phyloP scores from a whole-genome alignment of 2,329 filamentous ascomycete genomes.

The Fusarium udum region DNA sequence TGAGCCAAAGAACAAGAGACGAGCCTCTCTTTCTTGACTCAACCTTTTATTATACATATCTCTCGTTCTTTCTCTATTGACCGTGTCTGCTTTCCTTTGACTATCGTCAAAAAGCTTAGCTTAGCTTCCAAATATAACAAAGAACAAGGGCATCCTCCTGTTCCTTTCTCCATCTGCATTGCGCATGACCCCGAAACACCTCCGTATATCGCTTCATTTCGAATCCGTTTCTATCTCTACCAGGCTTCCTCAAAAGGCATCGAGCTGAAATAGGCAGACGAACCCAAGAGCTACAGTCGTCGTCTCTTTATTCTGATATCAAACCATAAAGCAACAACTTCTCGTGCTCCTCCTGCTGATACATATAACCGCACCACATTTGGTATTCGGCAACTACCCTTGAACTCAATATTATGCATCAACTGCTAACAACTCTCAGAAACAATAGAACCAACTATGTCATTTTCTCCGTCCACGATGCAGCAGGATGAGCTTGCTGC shows the following conservation, averaged over 20 bases:
- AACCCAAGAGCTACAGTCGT: neutral
- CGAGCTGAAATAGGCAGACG: slow-evolving; percentile 6
- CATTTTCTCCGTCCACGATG: slow-evolving; percentile 57
- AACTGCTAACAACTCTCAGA: slow-evolving; percentile 22
- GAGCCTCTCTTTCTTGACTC: slow-evolving; percentile 1
- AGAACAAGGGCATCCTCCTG: slow-evolving; percentile 17
- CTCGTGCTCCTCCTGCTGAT: neutral
- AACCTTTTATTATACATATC: slow-evolving; percentile 8
- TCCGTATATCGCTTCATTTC: slow-evolving; percentile 33
- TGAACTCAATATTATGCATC: neutral
- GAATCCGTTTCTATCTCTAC: slow-evolving; percentile 32
- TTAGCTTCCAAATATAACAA: slow-evolving; percentile 42
- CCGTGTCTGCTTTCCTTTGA: slow-evolving; percentile 19
- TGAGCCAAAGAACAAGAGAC: slow-evolving; percentile 32
- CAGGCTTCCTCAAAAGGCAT: slow-evolving; percentile 13
- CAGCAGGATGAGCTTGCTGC: slow-evolving; percentile 84
- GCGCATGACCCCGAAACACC: slow-evolving; percentile 31
- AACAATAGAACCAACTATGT: slow-evolving; percentile 45
- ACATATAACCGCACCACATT: neutral
- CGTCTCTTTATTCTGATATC: neutral
- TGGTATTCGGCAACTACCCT: slow-evolving; percentile 26
- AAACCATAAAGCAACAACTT: neutral
- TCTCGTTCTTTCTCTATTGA: slow-evolving; percentile 10
- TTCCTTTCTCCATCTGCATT: slow-evolving; percentile 34
- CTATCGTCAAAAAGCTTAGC: slow-evolving; percentile 36